Evolutionary conservation across 78 protist species (phyloP), one percentile per base, ranked within the genome.

Genomic region (Ministeria vibrans): DNA sequence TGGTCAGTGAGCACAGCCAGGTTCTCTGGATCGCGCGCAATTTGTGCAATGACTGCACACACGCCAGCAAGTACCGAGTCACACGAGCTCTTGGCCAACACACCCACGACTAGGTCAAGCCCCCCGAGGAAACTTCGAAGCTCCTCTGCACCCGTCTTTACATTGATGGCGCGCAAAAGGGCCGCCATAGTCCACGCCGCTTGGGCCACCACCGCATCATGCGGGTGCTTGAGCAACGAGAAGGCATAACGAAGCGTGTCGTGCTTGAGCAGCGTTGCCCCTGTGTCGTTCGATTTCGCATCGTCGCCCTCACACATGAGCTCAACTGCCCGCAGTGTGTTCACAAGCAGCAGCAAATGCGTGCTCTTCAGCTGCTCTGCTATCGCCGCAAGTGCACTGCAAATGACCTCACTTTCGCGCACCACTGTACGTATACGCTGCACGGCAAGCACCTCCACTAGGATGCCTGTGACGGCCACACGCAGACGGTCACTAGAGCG

Each of bases 41-140:
- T 64, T 27, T 41, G 20, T 2, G 81, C 63, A 45, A 83, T 53
- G 38, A 42, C 81, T 0, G 81, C 75, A 45, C 87, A 83, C 11
- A 74, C 77, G 39, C 43, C 39, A 15, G 81, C 61, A 9, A 63
- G 55, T 28, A 83, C 81, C 44, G 34, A 46, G 18, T 1, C 4
- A 66, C 62, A 6, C 30, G 2, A 42, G 5, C n/a, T 7, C 30
- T 69, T 76, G n/a, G n/a, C n/a, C 30, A 83, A 76, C 68, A 83
- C 51, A 4, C 42, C 43, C 34, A 83, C 69, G 15, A 83, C 23
- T 11, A 83, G 38, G 46, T 83, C 80, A 20, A 83, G 59, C 22
- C 87, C 87, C 39, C 87, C 87, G 28, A 83, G 75, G 32, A 83
- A 83, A 9, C 46, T n/a, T 28, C 81, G 61, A 18, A 78, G 70